Base-by-base conservation (phyloP, 1,139 yeast species). In the Yamadazyma atlantica region DNA sequence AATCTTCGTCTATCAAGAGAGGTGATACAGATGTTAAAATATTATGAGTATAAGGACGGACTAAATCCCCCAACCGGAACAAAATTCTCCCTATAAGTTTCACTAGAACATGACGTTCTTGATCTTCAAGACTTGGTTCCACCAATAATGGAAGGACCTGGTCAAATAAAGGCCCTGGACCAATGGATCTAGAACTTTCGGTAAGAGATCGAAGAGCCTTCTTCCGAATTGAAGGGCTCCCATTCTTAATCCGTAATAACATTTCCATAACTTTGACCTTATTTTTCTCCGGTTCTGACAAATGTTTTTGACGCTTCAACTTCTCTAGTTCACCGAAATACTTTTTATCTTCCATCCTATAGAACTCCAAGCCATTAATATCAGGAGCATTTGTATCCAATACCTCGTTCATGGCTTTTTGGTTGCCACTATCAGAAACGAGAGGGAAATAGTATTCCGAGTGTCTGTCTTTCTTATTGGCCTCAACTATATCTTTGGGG, bases 61-160 rank as follows among this genome's bases (percentile, higher is more conserved):
- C 75, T 37, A 72, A 56, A 32, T 75, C 84, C 32, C 82, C 88
- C 14, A 89, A 63, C 46, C 74, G 82, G 55, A 73, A 77, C 13
- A 90, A 58, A 0, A 87, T 69, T 30, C 96, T 68, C 26, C 85
- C 89, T 11, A 86, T 63, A 8, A 86, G 75, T 55, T 89, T 90
- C 10, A 88, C 85, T 40, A 90, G 64, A 12, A 87, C 58, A 60
- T 89, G 96, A 22, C 96, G 71, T 55, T 90, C 97, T 48, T 82
- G 89, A 37, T 86, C 94, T 47, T 84, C 94, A 29, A 89, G 63
- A 7, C 77, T 62, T 17, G 81, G 81, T 46, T 88, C 96, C 55
- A 85, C 66, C 27, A 90, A 62, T 13, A 90, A 60, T 0, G 96
- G 96, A 12, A 90, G 64, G 6, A 87, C 70, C 44, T 79, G 82